A percentile compares a stretch with the other conserved stretches of the same genome.
These are phyloP conservation scores for Talaromyces sp. DNA, from an alignment of 2,329 filamentous ascomycete genomes.

Conservation along the genomic window DNA sequence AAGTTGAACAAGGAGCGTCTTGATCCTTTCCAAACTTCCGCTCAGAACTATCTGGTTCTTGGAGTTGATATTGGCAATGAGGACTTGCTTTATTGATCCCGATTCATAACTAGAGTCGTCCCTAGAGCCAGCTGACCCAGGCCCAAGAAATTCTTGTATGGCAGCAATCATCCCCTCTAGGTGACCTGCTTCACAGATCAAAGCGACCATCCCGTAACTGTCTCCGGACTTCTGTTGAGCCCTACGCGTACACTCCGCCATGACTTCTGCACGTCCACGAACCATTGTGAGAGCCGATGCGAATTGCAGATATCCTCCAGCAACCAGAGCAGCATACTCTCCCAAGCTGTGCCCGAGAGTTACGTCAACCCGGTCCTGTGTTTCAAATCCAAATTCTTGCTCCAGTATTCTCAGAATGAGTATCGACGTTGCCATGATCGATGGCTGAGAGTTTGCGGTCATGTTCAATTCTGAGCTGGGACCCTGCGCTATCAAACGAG, in stretches of 20 bases:
- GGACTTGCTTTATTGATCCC: constrained; percentile 78
- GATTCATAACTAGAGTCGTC: constrained; percentile 65
- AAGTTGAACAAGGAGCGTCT: constrained; percentile 75
- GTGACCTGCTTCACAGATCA: constrained; percentile 81
- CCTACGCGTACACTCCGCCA: constrained; percentile 70
- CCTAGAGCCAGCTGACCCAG: constrained; percentile 62
- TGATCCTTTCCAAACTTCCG: constrained; percentile 79
- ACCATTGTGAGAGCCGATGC: constrained; percentile 75
- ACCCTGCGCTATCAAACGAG: constrained; percentile 72
- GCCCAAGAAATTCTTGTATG: constrained; percentile 75
- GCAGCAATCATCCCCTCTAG: constrained; percentile 66
- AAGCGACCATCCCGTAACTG: constrained; percentile 89
- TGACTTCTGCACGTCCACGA: constrained; percentile 72
- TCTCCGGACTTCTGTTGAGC: constrained; percentile 67
- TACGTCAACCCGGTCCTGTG: constrained; percentile 69
- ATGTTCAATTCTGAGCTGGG: constrained; percentile 73
- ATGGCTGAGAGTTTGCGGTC: constrained; percentile 86
- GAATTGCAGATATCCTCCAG: constrained; percentile 75
- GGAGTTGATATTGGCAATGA: constrained; percentile 90
- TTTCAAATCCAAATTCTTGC: constrained; percentile 74
- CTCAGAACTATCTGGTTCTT: constrained; percentile 95
- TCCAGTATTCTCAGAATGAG: constrained; percentile 85
- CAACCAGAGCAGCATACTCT: constrained; percentile 87
- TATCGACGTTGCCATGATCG: constrained; percentile 92
- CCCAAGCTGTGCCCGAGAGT: constrained; percentile 87